Conservation (phyloP, 495 filamentous ascomycete species). For the Lasiosphaeria miniovina region DNA sequence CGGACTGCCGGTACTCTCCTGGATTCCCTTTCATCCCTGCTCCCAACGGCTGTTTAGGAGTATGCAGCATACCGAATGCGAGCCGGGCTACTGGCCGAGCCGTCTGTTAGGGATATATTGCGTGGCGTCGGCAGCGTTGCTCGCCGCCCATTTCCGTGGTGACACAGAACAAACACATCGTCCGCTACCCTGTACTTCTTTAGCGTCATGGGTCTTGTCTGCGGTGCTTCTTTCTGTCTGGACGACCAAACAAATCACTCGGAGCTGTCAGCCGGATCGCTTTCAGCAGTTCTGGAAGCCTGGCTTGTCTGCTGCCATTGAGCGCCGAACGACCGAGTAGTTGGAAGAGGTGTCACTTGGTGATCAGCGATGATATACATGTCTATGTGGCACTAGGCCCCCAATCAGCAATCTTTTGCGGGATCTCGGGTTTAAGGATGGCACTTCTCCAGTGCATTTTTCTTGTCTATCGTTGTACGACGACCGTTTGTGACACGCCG, state of each 20-base stretch:
- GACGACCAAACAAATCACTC: not conserved
- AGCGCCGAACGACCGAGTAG: not conserved
- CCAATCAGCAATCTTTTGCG: not conserved
- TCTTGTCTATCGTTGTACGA: not conserved
- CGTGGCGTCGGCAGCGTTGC: not conserved
- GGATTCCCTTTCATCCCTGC: not conserved
- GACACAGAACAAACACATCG: not conserved
- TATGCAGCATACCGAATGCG: not conserved
- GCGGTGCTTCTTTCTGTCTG: not conserved
- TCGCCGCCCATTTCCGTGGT: not conserved
- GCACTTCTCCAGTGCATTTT: not conserved
- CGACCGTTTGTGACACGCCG: not conserved
- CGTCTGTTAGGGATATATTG: conserved; percentile 10
- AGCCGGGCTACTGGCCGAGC: not conserved
- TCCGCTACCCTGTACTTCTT: not conserved
- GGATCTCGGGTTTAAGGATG: not conserved
- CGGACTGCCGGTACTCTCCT: too few species aligned
- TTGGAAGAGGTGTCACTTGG: not conserved
- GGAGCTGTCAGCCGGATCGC: not conserved
- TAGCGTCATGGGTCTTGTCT: not conserved
- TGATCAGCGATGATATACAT: not conserved
- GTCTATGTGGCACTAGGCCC: not conserved
- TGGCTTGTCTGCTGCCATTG: not conserved
- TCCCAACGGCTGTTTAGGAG: not conserved
- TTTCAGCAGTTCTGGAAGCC: not conserved